Conservation (phyloP, 805 yeast genomes). For the Kazachstania martiniae region DNA sequence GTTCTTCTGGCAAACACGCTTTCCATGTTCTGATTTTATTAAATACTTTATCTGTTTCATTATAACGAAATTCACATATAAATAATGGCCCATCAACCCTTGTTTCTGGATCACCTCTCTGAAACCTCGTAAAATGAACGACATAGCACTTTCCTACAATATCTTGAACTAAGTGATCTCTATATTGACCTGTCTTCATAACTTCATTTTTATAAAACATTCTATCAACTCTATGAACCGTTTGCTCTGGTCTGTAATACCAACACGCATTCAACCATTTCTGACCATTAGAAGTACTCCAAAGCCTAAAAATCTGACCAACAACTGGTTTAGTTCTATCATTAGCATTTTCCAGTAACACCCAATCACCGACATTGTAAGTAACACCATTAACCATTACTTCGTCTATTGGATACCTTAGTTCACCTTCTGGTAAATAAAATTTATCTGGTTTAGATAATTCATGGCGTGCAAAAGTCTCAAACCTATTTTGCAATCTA, state of each 20-base stretch:
- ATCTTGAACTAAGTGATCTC: conserved; percentile 84
- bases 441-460: conserved; percentile 73
- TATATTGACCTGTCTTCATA: conserved; percentile 90
- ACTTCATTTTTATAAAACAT: conserved; percentile 90
- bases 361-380: conserved; percentile 93
- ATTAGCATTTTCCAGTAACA: conserved; percentile 77
- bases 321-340: conserved; percentile 84
- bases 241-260: conserved; percentile 97
- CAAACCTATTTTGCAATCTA: conserved; percentile 51
- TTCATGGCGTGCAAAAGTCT: conserved; percentile 51
- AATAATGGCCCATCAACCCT: conserved; percentile 77
- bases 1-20: conserved; percentile 95
- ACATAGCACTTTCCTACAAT: conserved; percentile 91
- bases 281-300: conserved; percentile 70
- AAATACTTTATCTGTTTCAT: conserved; percentile 80
- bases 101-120: conserved; percentile 84
- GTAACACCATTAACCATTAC: conserved; percentile 59
- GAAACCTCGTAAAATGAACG: conserved; percentile 86
- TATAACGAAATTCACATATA: conserved; percentile 90
- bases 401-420: conserved; percentile 68
- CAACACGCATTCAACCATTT: conserved; percentile 91
- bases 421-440: conserved; percentile 45
- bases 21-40: conserved; percentile 97
- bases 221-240: conserved; percentile 86
- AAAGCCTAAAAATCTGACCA: conserved; percentile 85